Conservation (phyloP, 768 basidiomycete genomes). For the Suillus tomentosus region DNA sequence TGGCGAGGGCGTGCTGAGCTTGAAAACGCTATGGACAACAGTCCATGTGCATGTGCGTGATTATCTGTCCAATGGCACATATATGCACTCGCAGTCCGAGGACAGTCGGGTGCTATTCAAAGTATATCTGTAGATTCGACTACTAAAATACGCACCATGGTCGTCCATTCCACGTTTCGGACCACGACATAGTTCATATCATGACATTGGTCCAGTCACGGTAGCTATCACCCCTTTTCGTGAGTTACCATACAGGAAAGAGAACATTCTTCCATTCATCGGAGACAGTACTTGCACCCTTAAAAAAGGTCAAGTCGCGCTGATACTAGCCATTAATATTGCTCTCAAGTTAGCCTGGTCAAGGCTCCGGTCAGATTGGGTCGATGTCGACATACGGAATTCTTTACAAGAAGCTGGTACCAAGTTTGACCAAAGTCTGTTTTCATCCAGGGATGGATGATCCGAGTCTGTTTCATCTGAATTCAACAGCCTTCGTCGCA, state of each 20-base stretch:
- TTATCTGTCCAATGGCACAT: neutral
- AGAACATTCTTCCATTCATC: neutral
- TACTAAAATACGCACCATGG: neutral
- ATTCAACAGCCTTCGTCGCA: neutral
- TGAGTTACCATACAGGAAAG: no score
- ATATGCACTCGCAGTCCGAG: neutral
- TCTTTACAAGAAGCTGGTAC: slow-evolving; percentile 1
- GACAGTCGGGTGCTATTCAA: no score
- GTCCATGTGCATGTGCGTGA: no score
- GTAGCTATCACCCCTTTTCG: no score
- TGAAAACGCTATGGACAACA: neutral
- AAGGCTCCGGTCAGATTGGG: neutral
- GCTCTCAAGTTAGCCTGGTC: neutral
- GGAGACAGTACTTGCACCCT: neutral
- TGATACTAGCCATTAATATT: neutral
- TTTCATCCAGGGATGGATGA: neutral
- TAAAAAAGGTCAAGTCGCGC: no score
- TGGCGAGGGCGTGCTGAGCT: neutral
- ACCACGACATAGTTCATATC: no score
- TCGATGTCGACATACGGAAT: neutral
- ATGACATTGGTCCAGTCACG: no score
- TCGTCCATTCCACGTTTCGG: neutral
- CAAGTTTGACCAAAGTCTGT: neutral
- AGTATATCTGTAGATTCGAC: neutral
- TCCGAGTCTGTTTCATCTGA: neutral